Evolutionary conservation across 1,284 basidiomycete genomes (phyloP), one percentile per base, ranked within the genome.

Genomic region (Ganoderma sinense): DNA sequence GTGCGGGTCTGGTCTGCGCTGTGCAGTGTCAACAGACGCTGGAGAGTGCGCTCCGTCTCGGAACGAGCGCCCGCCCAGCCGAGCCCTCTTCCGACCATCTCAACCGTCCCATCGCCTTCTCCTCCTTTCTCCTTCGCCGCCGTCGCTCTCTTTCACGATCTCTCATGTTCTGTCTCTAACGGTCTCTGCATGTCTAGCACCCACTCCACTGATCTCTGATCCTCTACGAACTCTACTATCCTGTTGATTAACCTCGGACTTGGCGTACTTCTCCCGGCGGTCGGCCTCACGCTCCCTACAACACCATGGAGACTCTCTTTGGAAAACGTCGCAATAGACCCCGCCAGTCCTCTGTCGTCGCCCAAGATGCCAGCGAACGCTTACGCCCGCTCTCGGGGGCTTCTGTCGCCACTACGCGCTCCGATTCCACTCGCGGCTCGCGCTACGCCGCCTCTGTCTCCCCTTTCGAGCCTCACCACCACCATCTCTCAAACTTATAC

Each of bases 361-460:
- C 69, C 45, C 80, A 81, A 63, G 86, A 86, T 67, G 77, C 86
- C 70, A 79, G 77, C 68, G 91, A 92, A 76, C 84, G 85, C 64
- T 85, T 76, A 6, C 78, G 79, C 18, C 73, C 76, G 11, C 66
- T 76, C 64, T 73, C 79, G 45, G 63, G 74, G 62, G 67, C 80
- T 29, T 80, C 78, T 23, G 73, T 84, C n/a, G 80, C 86, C 66
- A 89, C 91, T 43, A 82, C 85, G 41, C 86, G 87, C 65, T 88
- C 89, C n/a, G 92, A 91, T 62, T 80, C 80, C 23, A 87, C 87
- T 74, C 84, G 91, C 36, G 77, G 80, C 56, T 93, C 92, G 20
- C 89, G 87, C 77, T 90, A 89, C 75, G 83, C 89, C 11, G 77
- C 88, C 60, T 92, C 91, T 7, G 75, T 89, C 63, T 81, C 85